A percentile compares a stretch with the other conserved stretches of the same genome.
phyloP scores from a whole-genome alignment of 1,284 basidiomycete species.

The Microbotryum silenes-acaulis region DNA sequence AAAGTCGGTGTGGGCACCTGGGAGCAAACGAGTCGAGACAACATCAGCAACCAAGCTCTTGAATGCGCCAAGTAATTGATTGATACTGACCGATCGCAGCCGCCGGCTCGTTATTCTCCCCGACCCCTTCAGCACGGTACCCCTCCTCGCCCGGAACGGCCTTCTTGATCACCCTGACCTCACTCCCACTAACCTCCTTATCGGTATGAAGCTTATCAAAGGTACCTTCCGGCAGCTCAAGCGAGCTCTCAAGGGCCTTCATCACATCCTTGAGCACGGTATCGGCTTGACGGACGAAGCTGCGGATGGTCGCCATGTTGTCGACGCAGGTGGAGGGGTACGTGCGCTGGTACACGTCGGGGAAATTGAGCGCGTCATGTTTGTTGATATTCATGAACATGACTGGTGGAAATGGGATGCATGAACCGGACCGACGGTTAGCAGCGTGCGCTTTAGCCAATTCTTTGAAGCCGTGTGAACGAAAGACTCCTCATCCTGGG shows the following conservation, averaged over 20 bases:
- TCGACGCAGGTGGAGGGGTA: conserved; percentile 17
- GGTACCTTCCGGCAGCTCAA: conserved; percentile 21
- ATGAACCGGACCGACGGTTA: background rate
- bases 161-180: conserved; percentile 23
- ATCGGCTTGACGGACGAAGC: conserved; percentile 19
- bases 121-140: conserved; percentile 12
- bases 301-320: conserved; percentile 15
- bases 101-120: conserved; percentile 21
- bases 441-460: too few species aligned
- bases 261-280: conserved; percentile 21
- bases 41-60: background rate
- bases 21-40: background rate
- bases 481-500: too few species aligned
- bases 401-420: background rate
- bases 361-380: conserved; percentile 27
- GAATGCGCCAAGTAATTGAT: too few species aligned
- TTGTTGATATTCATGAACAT: background rate
- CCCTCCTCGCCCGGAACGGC: conserved; percentile 10
- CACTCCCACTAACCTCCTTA: conserved; percentile 20
- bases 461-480: too few species aligned
- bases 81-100: conserved; percentile 22
- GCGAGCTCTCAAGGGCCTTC: conserved; percentile 16
- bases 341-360: conserved; percentile 22
- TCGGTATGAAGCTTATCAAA: conserved; percentile 24
- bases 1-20: conserved; percentile 45